Percentiles rank a stretch among this genome's conserved stretches.
Conservation (phyloP, 2,329 filamentous ascomycete species). For the Xylariaceae sp. region DNA sequence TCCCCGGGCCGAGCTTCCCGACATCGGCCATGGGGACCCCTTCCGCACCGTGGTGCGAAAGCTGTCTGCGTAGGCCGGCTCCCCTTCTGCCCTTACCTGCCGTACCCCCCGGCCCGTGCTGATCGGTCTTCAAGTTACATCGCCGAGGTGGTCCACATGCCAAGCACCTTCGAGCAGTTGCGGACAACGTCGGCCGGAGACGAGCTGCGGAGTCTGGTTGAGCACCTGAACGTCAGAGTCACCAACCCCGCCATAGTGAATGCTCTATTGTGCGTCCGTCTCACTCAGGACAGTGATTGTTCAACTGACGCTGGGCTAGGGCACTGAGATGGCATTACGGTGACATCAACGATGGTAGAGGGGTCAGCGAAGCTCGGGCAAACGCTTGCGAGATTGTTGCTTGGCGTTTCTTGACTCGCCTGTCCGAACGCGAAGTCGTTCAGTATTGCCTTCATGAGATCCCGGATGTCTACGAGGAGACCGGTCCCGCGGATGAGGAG, state of each 20-base stretch:
- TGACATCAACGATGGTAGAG: constrained; percentile 53
- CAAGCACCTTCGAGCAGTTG: constrained; percentile 67
- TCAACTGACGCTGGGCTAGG: constrained; percentile 31
- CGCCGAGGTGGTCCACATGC: constrained; percentile 52
- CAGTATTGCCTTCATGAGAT: constrained; percentile 70
- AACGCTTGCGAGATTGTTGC: constrained; percentile 75
- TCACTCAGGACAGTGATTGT: background rate
- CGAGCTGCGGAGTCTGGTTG: constrained; percentile 50
- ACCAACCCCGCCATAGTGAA: constrained; percentile 65
- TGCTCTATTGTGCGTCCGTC: constrained; percentile 52
- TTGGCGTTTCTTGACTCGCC: constrained; percentile 65
- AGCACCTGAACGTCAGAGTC: constrained; percentile 54
- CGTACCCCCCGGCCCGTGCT: background rate
- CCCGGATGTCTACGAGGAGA: constrained; percentile 33
- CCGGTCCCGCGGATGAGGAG: constrained; percentile 14
- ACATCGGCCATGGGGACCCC: constrained; percentile 49
- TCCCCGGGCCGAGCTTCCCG: constrained; percentile 36
- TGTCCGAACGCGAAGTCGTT: constrained; percentile 66
- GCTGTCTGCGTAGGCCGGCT: constrained; percentile 47
- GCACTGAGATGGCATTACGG: constrained; percentile 70
- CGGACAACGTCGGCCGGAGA: constrained; percentile 57
- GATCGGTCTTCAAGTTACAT: constrained; percentile 44
- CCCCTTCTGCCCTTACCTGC: background rate
- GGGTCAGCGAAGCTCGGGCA: constrained; percentile 60
- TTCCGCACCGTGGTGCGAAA: constrained; percentile 62